Evolutionary conservation across 805 yeast species (phyloP).

Genomic region (Zygosaccharomyces lentus): DNA sequence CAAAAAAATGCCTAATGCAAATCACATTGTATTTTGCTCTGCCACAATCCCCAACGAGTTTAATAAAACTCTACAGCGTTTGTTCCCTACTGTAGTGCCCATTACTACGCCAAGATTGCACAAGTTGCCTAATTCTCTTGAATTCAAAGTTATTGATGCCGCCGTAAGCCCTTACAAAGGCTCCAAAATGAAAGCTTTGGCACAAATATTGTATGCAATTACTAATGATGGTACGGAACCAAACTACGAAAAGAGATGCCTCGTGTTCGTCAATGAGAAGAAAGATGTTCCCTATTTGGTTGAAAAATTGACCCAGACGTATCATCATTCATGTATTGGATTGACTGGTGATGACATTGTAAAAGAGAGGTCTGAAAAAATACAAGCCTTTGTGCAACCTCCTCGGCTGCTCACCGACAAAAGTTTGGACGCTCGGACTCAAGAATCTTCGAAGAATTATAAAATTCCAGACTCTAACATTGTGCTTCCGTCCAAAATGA

Average conservation of each 20-base stretch:
- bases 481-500: slow-evolving; percentile 13
- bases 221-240: slow-evolving; percentile 77
- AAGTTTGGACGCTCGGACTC: slow-evolving; percentile 2
- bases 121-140: slow-evolving; percentile 71
- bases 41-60: slow-evolving; percentile 87
- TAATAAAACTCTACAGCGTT: slow-evolving; percentile 50
- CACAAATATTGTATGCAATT: slow-evolving; percentile 84
- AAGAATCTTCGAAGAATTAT: slow-evolving; percentile 4
- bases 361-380: slow-evolving; percentile 53
- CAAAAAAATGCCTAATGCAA: slow-evolving; percentile 46
- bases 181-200: slow-evolving; percentile 75
- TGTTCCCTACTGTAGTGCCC: slow-evolving; percentile 62
- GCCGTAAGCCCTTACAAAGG: slow-evolving; percentile 76
- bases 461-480: slow-evolving; percentile 37
- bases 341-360: slow-evolving; percentile 63
- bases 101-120: slow-evolving; percentile 81
- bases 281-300: slow-evolving; percentile 58
- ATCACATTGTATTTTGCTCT: slow-evolving; percentile 70
- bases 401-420: slow-evolving; percentile 43
- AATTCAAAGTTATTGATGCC: slow-evolving; percentile 72
- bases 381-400: slow-evolving; percentile 61
- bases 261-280: slow-evolving; percentile 80
- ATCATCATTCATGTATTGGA: slow-evolving; percentile 57
- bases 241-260: slow-evolving; percentile 69
- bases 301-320: slow-evolving; percentile 44